These are phyloP conservation scores for Fusarium praegraminearum DNA, from an alignment of 2,329 filamentous ascomycete genomes.

Conservation along the genomic window DNA sequence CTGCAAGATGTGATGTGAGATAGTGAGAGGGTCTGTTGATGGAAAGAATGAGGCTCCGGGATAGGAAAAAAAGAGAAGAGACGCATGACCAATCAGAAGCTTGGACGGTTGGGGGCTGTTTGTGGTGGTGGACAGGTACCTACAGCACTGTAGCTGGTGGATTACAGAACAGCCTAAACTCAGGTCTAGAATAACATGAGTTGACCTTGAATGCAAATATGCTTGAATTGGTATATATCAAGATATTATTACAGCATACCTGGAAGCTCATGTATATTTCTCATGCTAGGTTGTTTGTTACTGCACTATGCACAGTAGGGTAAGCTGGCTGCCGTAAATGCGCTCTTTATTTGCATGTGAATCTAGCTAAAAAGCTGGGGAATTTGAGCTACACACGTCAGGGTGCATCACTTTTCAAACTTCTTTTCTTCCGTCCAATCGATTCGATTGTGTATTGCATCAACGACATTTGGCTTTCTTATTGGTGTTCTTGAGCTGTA, in stretches of 20 bases:
- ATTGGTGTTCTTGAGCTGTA: background rate
- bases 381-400: conserved; percentile 15
- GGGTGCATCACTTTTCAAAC: conserved; percentile 15
- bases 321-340: background rate
- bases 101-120: background rate
- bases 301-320: background rate
- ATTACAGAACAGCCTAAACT: background rate
- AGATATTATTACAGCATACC: background rate
- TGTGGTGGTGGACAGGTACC: background rate
- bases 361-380: conserved; percentile 11
- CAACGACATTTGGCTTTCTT: background rate
- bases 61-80: conserved; percentile 2
- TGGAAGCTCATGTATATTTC: no score
- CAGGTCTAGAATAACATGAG: no score
- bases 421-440: conserved; percentile 16
- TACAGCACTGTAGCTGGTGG: background rate
- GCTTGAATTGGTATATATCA: no score
- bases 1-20: background rate
- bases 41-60: conserved; percentile 27
- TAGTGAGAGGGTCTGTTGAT: conserved; percentile 23
- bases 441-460: background rate
- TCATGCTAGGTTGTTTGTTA: no score
- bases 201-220: no score
- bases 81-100: conserved; percentile 22
- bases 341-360: conserved; percentile 32